Evolutionary conservation across 176 grass and related monocot species (phyloP).

Genomic region (Calamus simplicifolius): DNA sequence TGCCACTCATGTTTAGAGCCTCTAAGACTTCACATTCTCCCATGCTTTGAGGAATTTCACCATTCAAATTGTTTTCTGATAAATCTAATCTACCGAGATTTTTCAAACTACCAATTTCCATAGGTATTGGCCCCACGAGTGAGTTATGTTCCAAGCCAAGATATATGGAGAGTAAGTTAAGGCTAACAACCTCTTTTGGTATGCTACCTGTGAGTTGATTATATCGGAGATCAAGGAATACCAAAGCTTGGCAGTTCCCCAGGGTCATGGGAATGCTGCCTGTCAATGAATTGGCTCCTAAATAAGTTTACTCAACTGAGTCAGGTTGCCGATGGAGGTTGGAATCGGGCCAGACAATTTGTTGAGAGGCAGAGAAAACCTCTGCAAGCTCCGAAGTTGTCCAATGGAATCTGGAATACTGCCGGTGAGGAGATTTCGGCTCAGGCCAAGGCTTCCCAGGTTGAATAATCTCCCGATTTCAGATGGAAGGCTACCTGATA

Average conservation of each 20-base stretch:
- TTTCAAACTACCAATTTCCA: slow-evolving; percentile 8
- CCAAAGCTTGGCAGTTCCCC: slow-evolving; percentile 15
- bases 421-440: no score
- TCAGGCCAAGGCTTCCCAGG: no score
- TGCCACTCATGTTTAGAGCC: slow-evolving; percentile 3
- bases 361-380: not conserved
- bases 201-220: slow-evolving; percentile 6
- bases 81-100: not conserved
- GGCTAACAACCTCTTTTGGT: slow-evolving; percentile 4
- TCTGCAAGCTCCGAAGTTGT: no score
- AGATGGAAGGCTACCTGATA: no score
- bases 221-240: not conserved
- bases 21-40: not conserved
- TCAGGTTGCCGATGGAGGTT: slow-evolving; percentile 23
- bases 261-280: slow-evolving; percentile 23
- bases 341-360: slow-evolving; percentile 1
- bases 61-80: not conserved
- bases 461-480: no score
- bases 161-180: not conserved
- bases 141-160: slow-evolving; percentile 5
- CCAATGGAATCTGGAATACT: no score
- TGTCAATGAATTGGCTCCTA: slow-evolving; percentile 8
- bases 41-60: slow-evolving; percentile 3
- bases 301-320: slow-evolving; percentile 12
- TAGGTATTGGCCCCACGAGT: not conserved